phyloP scores from a whole-genome alignment of 2,329 filamentous ascomycete genomes.

The Myotisia sp. region DNA sequence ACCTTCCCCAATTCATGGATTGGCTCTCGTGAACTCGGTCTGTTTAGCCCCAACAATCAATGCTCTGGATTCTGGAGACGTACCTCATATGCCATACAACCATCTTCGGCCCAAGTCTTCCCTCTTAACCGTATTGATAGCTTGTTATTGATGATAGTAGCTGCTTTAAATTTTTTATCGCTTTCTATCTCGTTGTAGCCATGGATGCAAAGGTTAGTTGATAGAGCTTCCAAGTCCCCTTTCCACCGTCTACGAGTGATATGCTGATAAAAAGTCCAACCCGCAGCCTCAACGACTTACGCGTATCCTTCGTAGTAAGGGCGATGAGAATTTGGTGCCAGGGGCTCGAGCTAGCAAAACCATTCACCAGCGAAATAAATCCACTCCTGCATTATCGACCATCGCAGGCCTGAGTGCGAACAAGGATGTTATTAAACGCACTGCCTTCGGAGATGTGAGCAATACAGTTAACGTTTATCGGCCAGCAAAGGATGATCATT shows the following conservation, averaged over 20 bases:
- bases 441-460: constrained; percentile 70
- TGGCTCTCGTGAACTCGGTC: background rate
- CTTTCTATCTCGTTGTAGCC: background rate
- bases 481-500: constrained; percentile 43
- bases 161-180: background rate
- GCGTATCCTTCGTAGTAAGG: constrained; percentile 44
- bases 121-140: too few species aligned
- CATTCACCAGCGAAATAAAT: constrained; percentile 72
- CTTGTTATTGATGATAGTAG: background rate
- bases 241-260: background rate
- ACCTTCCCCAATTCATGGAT: too few species aligned
- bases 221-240: too few species aligned
- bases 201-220: constrained; percentile 38
- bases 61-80: background rate
- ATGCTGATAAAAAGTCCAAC: constrained; percentile 11
- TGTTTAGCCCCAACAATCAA: background rate
- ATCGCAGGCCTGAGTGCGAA: constrained; percentile 37
- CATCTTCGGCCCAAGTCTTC: too few species aligned
- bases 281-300: constrained; percentile 54
- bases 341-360: constrained; percentile 38
- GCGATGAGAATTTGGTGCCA: constrained; percentile 55
- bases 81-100: background rate
- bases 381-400: constrained; percentile 48
- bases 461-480: constrained; percentile 39
- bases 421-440: constrained; percentile 43